Conservation (phyloP, 73 alveolate genomes). For the Uronychia binucleata region DNA sequence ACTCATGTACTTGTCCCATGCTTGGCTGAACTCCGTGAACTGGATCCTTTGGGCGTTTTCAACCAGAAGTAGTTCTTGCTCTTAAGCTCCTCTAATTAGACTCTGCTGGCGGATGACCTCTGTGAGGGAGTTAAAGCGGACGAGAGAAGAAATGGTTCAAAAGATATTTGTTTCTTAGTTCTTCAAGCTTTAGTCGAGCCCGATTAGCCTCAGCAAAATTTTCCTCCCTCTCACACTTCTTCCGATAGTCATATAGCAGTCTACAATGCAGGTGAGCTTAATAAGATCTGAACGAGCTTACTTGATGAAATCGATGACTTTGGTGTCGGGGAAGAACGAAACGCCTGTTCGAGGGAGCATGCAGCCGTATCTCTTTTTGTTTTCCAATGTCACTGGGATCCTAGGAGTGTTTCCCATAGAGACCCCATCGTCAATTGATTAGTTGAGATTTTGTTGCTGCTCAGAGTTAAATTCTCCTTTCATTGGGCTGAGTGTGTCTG, state of each 20-base stretch:
- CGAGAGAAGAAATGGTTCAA: neutral
- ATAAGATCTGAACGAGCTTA: too few relatives aligned
- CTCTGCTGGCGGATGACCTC: constrained; percentile 42
- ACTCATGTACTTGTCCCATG: constrained; percentile 75
- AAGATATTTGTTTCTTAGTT: constrained; percentile 47
- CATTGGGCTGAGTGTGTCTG: neutral
- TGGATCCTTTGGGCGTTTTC: constrained; percentile 72
- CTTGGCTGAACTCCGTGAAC: constrained; percentile 65
- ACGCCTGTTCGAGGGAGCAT: constrained; percentile 56
- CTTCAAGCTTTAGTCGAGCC: constrained; percentile 67
- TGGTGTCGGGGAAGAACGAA: constrained; percentile 45
- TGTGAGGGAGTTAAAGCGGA: neutral
- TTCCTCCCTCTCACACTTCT: constrained; percentile 53
- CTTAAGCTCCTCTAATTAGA: constrained; percentile 59
- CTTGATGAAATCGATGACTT: constrained; percentile 38
- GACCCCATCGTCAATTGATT: too few relatives aligned
- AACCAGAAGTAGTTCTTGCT: constrained; percentile 61
- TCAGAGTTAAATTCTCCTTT: too few relatives aligned
- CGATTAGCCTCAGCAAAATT: constrained; percentile 68
- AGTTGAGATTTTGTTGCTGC: too few relatives aligned
- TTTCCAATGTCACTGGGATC: constrained; percentile 35
- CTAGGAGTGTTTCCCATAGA: constrained; percentile 52
- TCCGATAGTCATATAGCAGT: constrained; percentile 52
- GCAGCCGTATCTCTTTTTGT: constrained; percentile 36
- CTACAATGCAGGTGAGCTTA: constrained; percentile 1